Percentiles rank a stretch among this genome's conserved stretches.
Conservation (phyloP, 148 eudicot species). For the Simmondsia chinensis region DNA sequence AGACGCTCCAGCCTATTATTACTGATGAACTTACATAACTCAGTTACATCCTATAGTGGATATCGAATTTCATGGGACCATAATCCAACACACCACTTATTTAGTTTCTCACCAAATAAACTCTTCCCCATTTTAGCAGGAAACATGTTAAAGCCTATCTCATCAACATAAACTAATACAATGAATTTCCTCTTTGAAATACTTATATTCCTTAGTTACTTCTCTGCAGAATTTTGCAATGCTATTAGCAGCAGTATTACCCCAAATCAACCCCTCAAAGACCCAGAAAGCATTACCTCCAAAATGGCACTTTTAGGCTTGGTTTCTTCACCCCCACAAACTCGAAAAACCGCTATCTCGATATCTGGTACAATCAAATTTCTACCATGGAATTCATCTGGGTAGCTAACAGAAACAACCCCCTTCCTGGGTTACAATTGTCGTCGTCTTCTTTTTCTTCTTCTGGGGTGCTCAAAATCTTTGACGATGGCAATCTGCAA, state of each 20-base stretch:
- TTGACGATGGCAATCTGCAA: conserved; percentile 23
- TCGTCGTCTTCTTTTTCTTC: too few relatives aligned
- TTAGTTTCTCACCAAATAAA: too few relatives aligned
- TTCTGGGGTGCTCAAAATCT: conserved; percentile 20
- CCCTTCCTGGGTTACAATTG: conserved; percentile 24
- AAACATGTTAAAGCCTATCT: too few relatives aligned
- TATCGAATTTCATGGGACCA: too few relatives aligned
- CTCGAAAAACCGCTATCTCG: conserved; percentile 23
- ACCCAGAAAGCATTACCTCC: conserved; percentile 17
- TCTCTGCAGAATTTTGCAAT: conserved; percentile 3
- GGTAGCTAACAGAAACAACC: conserved; percentile 41
- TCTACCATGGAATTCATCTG: conserved; percentile 20
- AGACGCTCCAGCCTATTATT: too few relatives aligned
- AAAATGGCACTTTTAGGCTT: conserved; percentile 9
- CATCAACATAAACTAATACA: too few relatives aligned
- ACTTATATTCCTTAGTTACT: not conserved
- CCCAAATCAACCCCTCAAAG: conserved; percentile 3
- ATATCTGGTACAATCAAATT: conserved; percentile 22
- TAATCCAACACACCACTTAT: too few relatives aligned
- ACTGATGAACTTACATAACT: too few relatives aligned
- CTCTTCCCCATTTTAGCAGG: too few relatives aligned
- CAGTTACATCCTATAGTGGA: too few relatives aligned
- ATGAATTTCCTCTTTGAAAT: not conserved
- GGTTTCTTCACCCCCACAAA: conserved; percentile 34
- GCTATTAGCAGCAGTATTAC: conserved; percentile 9